Evolutionary conservation across 1,284 basidiomycete genomes (phyloP).

Genomic region (Cryptococcus sp.): DNA sequence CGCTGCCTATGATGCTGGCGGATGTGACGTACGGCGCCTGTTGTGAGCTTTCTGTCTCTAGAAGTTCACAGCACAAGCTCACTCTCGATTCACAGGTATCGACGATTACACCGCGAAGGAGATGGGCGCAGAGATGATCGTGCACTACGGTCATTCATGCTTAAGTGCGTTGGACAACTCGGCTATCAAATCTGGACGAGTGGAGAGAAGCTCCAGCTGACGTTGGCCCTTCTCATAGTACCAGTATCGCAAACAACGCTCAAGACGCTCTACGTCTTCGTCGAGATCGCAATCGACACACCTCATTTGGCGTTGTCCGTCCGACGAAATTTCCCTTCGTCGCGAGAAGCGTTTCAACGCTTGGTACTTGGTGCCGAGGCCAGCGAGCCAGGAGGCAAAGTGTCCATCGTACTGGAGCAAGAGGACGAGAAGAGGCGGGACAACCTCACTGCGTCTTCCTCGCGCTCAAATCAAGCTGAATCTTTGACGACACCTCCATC

Average conservation of each 20-base stretch:
- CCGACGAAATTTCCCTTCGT: constrained; percentile 82
- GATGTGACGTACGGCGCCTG: constrained; percentile 99
- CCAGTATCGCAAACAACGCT: constrained; percentile 88
- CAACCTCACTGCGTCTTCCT: constrained; percentile 10
- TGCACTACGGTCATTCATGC: constrained; percentile 98
- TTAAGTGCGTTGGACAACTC: constrained; percentile 64
- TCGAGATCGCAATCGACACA: constrained; percentile 90
- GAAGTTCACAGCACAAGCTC: not conserved
- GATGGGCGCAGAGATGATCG: constrained; percentile 95
- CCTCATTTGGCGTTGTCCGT: constrained; percentile 77
- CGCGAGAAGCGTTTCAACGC: constrained; percentile 44
- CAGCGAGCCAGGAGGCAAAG: constrained; percentile 37
- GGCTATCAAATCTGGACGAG: no score
- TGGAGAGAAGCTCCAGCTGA: not conserved
- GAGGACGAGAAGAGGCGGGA: constrained; percentile 9
- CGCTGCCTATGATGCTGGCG: constrained; percentile 48
- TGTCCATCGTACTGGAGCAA: constrained; percentile 45
- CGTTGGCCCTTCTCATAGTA: constrained; percentile 58
- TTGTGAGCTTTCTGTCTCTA: constrained; percentile 57
- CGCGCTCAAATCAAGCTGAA: constrained; percentile 4
- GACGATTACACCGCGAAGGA: constrained; percentile 98
- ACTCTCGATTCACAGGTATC: constrained; percentile 55
- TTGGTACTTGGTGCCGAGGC: constrained; percentile 42
- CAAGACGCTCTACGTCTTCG: constrained; percentile 96
- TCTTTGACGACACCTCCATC: not conserved